Evolutionary conservation across 2,329 filamentous ascomycete species (phyloP), one percentile per base, ranked within the genome.

Genomic region (Botrytis squamosa): DNA sequence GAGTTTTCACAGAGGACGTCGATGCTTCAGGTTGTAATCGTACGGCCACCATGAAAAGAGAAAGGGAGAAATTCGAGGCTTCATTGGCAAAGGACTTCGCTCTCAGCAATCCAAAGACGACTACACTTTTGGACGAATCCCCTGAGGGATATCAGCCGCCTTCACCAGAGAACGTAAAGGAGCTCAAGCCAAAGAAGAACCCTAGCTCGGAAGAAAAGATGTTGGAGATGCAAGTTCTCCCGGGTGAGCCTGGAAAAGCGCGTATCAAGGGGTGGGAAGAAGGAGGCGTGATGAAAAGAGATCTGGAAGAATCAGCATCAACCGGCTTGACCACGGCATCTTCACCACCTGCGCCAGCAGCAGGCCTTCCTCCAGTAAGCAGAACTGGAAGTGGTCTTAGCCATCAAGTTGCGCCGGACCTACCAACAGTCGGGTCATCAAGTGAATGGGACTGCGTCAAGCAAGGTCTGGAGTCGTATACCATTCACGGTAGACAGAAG

Each of bases 21-120:
- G 93, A 97, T 82, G 90, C 92, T 16, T 92, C 91, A 40, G 94
- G 94, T 8, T 97, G 94, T 81, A 91, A 93, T 79, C 73, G 77
- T 46, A 77, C 79, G 29, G 74, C 67, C 16, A 63, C 73, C 46
- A 63, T 74, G 12, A 6, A 52, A 14, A 29, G 38, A 40, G 42
- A 55, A 55, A 40, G 25, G 22, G 57, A 59, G 5, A 49, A 25
- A 14, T 25, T 64, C 33, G 29, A 74, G 36, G 22, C 70, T 74
- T 66, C 60, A 73, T 29, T 71, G 46, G 60, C 59, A n/a, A 57
- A 66, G 60, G 70, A 71, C 16, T 29, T 76, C 74, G 64, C 68
- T 75, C 18, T 71, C 57, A 16, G 66, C 36, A 64, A 40, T 33
- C 69, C 75, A 20, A 49, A 67, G n/a, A 71, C 73, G 40, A n/a